Evolutionary conservation across 202 grass and related monocot species (phyloP).

Genomic region (Brachypodium distachyon): DNA sequence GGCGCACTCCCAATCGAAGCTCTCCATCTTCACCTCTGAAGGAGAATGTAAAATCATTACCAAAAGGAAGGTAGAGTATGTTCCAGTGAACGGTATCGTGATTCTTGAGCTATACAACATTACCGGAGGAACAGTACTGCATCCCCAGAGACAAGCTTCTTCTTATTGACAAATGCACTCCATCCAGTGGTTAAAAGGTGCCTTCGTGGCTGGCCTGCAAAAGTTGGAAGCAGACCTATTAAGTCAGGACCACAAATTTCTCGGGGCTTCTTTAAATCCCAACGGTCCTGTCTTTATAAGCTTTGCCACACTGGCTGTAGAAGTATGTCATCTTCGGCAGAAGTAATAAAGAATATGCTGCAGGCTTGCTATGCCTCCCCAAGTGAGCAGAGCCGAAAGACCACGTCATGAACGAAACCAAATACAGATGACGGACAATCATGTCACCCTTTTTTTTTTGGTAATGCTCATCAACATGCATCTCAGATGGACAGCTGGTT

Average conservation of each 20-base stretch:
- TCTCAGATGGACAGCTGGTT: background rate
- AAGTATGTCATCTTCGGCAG: background rate
- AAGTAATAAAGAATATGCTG: background rate
- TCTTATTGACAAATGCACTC: constrained; percentile 93
- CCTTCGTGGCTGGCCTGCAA: constrained; percentile 90
- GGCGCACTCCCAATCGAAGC: constrained; percentile 75
- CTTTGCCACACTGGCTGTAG: background rate
- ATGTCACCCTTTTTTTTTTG: background rate
- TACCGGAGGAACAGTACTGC: constrained; percentile 91
- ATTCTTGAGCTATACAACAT: background rate
- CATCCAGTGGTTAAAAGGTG: constrained; percentile 95
- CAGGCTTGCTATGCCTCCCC: background rate
- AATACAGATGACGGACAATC: background rate
- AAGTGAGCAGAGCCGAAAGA: background rate
- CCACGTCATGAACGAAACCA: background rate
- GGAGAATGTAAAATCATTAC: constrained; percentile 9
- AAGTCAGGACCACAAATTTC: background rate
- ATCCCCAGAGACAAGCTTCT: constrained; percentile 85
- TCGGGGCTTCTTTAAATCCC: background rate
- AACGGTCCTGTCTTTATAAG: background rate
- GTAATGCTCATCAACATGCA: background rate
- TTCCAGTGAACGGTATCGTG: background rate
- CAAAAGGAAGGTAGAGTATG: background rate
- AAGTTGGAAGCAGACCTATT: constrained; percentile 12
- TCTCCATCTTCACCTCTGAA: constrained; percentile 69